Evolutionary conservation across 306 rosid genomes (phyloP), one percentile per base, ranked within the genome.

Genomic region (barrel medic (Medicago truncatula)): DNA sequence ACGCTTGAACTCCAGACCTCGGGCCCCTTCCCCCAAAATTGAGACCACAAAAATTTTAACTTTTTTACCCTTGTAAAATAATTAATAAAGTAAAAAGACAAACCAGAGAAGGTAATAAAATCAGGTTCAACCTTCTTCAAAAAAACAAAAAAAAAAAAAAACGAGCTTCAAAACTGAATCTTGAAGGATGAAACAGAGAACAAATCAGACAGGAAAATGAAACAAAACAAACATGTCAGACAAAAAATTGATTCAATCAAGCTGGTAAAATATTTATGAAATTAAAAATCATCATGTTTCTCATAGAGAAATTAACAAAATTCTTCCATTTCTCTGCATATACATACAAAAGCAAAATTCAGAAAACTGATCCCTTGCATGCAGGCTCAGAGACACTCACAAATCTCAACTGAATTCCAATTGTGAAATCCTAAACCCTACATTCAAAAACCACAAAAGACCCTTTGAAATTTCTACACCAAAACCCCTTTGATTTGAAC

Each of bases 391-490:
- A 69, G 20, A 39, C 70, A 81, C 52, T 75, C 59, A n/a, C 5
- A 8, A 5, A 23, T 31, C 14, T 6, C 13, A 28, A 67, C 67
- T 47, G 25, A 67, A 78, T 74, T 66, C 16, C 67, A 47, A 69
- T 47, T 13, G 76, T 78, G 76, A 81, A 86, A 80, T 73, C 89
- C 76, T 72, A 79, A 79, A 73, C 83, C 83, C 80, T 54, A 58
- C 31, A 38, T 38, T 28, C 62, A 70, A 73, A 74, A 53, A 54
- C 62, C 69, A 58, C 17, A 67, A 38, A 77, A 58, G 0, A 17
- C 2, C 52, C 56, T 50, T 7, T 28, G 46, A 8, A 75, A 60
- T 21, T 9, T 75, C 39, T 18, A 12, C 34, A 61, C 13, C 17
- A 76, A 75, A 74, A 69, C 61, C 69, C 60, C 36, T 73, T 23